Evolutionary conservation across 2,329 filamentous ascomycete species (phyloP), one percentile per base, ranked within the genome.

Genomic region (Daldinia eschscholtzii): DNA sequence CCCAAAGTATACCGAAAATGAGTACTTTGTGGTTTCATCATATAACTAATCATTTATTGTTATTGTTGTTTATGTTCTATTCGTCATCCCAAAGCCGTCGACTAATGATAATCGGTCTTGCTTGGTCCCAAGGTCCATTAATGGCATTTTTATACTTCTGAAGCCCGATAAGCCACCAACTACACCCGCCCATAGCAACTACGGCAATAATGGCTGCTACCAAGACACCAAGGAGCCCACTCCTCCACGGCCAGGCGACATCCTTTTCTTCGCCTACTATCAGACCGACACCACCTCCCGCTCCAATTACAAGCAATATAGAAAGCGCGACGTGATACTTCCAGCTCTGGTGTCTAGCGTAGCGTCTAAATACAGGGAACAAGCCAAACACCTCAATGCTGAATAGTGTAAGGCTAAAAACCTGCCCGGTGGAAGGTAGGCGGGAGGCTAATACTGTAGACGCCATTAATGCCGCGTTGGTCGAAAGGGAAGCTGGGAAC

Each of bases 81-180:
- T 80, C 80, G 56, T 84, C 82, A 57, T 84, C 81, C 86, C 86
- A 88, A 61, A 85, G 82, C 70, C 85, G 83, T 65, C 89, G 84
- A 75, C 91, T 90, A 76, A 93, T 89, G 70, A 96, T 94, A 63
- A 96, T 88, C 9, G 96, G 96, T 77, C 94, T 87, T 6, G 96
- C 96, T 20, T 95, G 94, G 82, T 99, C 96, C 96, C 96, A 99
- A 1, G 96, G 96, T 48, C 96, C 96, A 77, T 94, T 93, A 73
- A 99, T 98, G 81, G 98, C 96, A 79, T 98, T 98, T 85, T 99
- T 99, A 82, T 98, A 99, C 82, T 97, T 95, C 81, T 99, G 96
- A 80, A 99, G 81, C 7, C 94, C 93, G 76, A 99, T 98, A 70
- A 99, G 82, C 94, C 96, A 98, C 95, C 94, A 98, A 78, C 93